Percentiles rank a stretch among this genome's conserved stretches.
These are phyloP conservation scores for Artemisia argyi DNA, from an alignment of 129 eudicot genomes.

Conservation along the genomic window DNA sequence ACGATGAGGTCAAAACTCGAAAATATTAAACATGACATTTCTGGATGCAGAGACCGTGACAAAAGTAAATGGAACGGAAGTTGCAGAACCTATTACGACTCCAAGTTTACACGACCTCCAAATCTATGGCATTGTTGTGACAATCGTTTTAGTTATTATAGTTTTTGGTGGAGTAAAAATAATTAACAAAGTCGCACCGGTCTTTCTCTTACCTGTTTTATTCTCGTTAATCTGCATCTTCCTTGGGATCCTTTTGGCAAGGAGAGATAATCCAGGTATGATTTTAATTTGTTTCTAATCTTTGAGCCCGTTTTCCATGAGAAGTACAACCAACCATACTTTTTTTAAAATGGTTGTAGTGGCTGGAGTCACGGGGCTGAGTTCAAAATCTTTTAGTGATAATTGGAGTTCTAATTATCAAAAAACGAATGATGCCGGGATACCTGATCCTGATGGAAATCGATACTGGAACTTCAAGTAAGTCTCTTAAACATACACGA, in stretches of 20 bases:
- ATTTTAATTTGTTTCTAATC: background rate
- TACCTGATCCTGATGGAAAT: slow-evolving; percentile 74
- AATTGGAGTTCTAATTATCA: slow-evolving; percentile 73
- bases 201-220: slow-evolving; percentile 77
- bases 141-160: slow-evolving; percentile 64
- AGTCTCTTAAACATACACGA: background rate
- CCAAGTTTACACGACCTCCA: slow-evolving; percentile 88
- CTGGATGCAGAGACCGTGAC: slow-evolving; percentile 54
- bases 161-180: slow-evolving; percentile 92
- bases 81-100: slow-evolving; percentile 49
- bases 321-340: background rate
- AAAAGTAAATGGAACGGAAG: slow-evolving; percentile 49
- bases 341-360: slow-evolving; percentile 11
- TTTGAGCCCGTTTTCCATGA: background rate
- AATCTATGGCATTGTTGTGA: slow-evolving; percentile 73
- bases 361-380: slow-evolving; percentile 81
- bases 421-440: slow-evolving; percentile 65
- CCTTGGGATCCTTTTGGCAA: slow-evolving; percentile 59
- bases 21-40: background rate
- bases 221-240: slow-evolving; percentile 71
- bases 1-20: background rate
- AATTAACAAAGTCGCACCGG: slow-evolving; percentile 87
- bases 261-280: slow-evolving; percentile 47
- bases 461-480: slow-evolving; percentile 80
- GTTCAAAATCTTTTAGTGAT: slow-evolving; percentile 53